Conservation (phyloP, 768 basidiomycete species). For the Tylopilus subfusipes region DNA sequence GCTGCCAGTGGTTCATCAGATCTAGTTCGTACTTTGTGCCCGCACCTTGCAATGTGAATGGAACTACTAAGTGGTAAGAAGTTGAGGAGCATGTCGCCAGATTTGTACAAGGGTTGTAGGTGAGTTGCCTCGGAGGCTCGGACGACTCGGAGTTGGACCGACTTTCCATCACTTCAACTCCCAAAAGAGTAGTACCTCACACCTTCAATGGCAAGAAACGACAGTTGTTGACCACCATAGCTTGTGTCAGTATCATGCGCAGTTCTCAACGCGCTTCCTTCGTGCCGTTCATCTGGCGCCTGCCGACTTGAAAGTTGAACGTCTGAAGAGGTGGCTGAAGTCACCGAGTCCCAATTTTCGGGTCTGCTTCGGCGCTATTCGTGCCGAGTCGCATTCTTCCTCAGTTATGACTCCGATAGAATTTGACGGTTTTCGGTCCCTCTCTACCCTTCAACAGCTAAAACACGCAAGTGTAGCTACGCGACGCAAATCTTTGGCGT, state of each 20-base stretch:
- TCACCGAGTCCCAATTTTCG: constrained; percentile 1
- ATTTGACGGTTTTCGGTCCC: neutral
- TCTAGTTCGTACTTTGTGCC: too few relatives aligned
- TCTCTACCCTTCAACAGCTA: neutral
- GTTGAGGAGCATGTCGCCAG: too few relatives aligned
- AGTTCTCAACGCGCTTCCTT: neutral
- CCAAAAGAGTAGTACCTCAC: too few relatives aligned
- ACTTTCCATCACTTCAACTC: too few relatives aligned
- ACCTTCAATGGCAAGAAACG: too few relatives aligned
- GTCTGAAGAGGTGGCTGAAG: neutral
- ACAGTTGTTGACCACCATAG: neutral
- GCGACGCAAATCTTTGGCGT: neutral
- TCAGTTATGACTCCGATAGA: neutral
- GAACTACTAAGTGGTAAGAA: too few relatives aligned
- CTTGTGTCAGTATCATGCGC: neutral
- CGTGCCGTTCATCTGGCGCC: neutral
- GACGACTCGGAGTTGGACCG: too few relatives aligned
- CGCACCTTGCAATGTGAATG: too few relatives aligned
- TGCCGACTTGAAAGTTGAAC: neutral
- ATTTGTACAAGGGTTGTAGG: too few relatives aligned
- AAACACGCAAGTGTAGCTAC: neutral
- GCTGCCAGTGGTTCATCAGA: too few relatives aligned
- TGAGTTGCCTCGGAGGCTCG: too few relatives aligned
- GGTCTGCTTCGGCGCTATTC: neutral
- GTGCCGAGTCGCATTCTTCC: neutral